phyloP scores from a whole-genome alignment of 2,329 filamentous ascomycete genomes.

The Microcyclosporella mali region DNA sequence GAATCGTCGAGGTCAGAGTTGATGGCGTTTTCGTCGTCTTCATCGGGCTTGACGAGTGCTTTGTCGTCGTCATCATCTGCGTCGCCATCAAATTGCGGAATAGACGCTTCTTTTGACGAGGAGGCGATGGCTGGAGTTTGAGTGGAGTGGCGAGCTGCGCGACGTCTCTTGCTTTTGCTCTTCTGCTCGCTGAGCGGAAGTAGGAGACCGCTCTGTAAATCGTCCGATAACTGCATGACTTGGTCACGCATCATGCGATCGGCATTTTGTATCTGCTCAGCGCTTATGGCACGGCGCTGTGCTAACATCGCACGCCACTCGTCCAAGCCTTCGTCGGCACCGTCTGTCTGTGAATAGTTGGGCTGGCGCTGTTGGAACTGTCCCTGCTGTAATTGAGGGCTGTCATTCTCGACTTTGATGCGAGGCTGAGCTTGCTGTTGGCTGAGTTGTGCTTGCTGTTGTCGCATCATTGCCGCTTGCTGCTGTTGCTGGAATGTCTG shows the following conservation, averaged over 20 bases:
- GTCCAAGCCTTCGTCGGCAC: conserved; percentile 55
- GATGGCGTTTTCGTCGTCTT: conserved; percentile 82
- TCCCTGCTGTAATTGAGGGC: conserved; percentile 22
- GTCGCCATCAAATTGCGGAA: conserved; percentile 51
- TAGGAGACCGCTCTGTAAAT: conserved; percentile 73
- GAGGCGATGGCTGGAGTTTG: not conserved
- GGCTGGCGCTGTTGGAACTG: conserved; percentile 33
- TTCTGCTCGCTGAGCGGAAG: conserved; percentile 57
- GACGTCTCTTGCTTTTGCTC: conserved; percentile 27
- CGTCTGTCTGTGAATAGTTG: conserved; percentile 66
- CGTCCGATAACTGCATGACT: conserved; percentile 58
- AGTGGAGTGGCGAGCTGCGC: not conserved
- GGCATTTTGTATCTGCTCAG: conserved; percentile 50
- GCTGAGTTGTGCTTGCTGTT: conserved; percentile 28
- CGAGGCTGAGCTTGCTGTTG: conserved; percentile 31
- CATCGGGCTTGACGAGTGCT: conserved; percentile 40
- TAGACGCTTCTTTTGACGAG: conserved; percentile 14
- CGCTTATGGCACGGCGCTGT: conserved; percentile 49
- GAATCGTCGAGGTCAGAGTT: conserved; percentile 97
- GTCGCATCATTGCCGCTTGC: conserved; percentile 32
- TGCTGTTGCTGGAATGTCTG: conserved; percentile 35
- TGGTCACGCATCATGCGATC: conserved; percentile 64
- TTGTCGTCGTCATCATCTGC: conserved; percentile 47
- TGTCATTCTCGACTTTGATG: conserved; percentile 32
- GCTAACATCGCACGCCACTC: conserved; percentile 55